Base-by-base conservation (phyloP, 345 rosid species). In the Nasturtium officinale region DNA sequence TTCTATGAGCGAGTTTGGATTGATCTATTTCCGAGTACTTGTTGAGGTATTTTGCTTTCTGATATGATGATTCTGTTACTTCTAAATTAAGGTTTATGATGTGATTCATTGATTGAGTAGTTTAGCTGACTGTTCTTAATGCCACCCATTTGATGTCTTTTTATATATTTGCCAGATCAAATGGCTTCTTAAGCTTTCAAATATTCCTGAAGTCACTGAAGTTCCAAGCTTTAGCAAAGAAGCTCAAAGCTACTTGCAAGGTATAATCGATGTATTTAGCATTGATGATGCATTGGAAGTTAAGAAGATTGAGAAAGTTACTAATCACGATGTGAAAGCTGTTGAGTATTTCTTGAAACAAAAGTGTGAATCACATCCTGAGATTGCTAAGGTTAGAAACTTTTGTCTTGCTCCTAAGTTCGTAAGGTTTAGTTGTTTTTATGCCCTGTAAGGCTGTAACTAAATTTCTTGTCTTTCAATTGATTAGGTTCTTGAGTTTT, bases 241-340 rank as follows among this genome's bases (percentile, higher is more conserved):
- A 77, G 96, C 92, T 33, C 64, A 79, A 17, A 55, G 33, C 11
- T 90, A 58, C 79, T 87, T 96, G 85, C 89, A 77, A 79, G 85
- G 84, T n/a, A 51, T 92, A 15, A 71, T 87, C 52, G 87, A 87
- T 78, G 88, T 85, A 25, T 92, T 89, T 80, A 70, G 82, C 72
- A 52, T 87, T 47, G 82, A 84, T 61, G 98, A 95, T 66, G 97
- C 96, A 2, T 73, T 83, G 83, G 94, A 90, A 77, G 85, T 95
- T 53, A 90, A 89, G 72, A 76, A 80, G 54, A 92, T 92, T 3
- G 99, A 95, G 89, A 85, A 65, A 76, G 90, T 84, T 60, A 90
- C 96, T 6, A 90, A 92, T 72, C 98, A 96, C 70, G 99, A 96
- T 81, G 99, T 96, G 17, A 92, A 92, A 79, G 98, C 95, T 0